These are phyloP conservation scores for Tephrocybe sp. DNA, from an alignment of 768 basidiomycete genomes.

Conservation along the genomic window DNA sequence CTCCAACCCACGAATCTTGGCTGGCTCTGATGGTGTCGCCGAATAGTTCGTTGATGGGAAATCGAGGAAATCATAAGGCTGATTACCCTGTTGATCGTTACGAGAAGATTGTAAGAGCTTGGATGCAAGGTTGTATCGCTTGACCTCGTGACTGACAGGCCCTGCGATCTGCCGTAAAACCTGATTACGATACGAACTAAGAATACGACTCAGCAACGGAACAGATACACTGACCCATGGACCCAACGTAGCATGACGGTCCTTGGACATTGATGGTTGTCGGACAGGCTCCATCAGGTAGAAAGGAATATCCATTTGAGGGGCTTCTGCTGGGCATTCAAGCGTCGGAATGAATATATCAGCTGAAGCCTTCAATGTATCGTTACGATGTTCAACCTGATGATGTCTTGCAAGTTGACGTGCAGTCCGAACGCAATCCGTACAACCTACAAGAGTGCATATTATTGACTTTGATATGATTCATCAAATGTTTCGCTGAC, in stretches of 20 bases:
- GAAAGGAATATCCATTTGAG: conserved; percentile 41
- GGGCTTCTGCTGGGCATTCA: conserved; percentile 34
- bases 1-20: conserved; percentile 38
- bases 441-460: conserved; percentile 45
- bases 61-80: conserved; percentile 54
- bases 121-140: conserved; percentile 42
- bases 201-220: conserved; percentile 2
- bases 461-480: not conserved
- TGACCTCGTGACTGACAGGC: conserved; percentile 31
- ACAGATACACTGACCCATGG: conserved; percentile 45
- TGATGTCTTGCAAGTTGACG: conserved; percentile 53
- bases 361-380: conserved; percentile 32
- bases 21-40: conserved; percentile 35
- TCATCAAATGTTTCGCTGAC: conserved; percentile 31
- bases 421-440: conserved; percentile 45
- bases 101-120: conserved; percentile 31
- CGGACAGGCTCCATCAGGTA: conserved; percentile 48
- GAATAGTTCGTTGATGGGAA: conserved; percentile 42
- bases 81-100: conserved; percentile 19
- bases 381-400: conserved; percentile 35
- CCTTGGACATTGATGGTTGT: conserved; percentile 46
- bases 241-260: conserved; percentile 50
- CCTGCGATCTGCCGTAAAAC: conserved; percentile 26
- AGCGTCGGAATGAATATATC: conserved; percentile 31
- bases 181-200: conserved; percentile 12